Percentiles rank a stretch among this genome's conserved stretches.
Evolutionary conservation across 805 yeast species (phyloP).

Genomic region (Saccharomycopsis oosterbeekiorum): DNA sequence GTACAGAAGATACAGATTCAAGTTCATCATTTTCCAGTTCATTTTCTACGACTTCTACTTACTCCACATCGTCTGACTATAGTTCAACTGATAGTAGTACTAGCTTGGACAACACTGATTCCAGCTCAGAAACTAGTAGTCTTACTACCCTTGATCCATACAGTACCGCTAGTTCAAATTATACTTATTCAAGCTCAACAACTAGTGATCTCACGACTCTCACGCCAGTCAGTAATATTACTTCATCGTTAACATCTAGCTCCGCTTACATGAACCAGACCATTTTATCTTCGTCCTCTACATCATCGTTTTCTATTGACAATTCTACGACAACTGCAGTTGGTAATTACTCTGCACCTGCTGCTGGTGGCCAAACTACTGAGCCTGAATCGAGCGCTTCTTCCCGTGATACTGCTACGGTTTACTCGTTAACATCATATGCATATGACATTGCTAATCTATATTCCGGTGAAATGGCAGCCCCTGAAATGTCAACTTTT

Average conservation of each 20-base stretch:
- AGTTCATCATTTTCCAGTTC: too few relatives aligned
- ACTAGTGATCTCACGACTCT: neutral
- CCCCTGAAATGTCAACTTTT: neutral
- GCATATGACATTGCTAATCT: neutral
- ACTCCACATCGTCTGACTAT: too few relatives aligned
- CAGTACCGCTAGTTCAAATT: too few relatives aligned
- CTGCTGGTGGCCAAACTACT: neutral
- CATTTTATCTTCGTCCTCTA: neutral
- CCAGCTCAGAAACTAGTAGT: neutral
- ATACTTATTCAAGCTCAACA: neutral
- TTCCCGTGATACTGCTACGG: neutral
- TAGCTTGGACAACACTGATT: too few relatives aligned
- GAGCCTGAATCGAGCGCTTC: neutral
- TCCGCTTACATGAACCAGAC: neutral
- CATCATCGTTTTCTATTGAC: neutral
- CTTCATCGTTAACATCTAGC: neutral
- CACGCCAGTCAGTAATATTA: neutral
- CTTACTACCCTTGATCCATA: neutral
- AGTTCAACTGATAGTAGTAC: too few relatives aligned
- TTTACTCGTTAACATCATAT: neutral
- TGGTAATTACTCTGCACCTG: neutral
- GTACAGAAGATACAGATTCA: too few relatives aligned
- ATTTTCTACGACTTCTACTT: too few relatives aligned
- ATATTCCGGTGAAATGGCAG: neutral
- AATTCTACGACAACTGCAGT: too few relatives aligned